phyloP scores from a whole-genome alignment of 192 early-diverging fungal genomes.

The Podila epigama region DNA sequence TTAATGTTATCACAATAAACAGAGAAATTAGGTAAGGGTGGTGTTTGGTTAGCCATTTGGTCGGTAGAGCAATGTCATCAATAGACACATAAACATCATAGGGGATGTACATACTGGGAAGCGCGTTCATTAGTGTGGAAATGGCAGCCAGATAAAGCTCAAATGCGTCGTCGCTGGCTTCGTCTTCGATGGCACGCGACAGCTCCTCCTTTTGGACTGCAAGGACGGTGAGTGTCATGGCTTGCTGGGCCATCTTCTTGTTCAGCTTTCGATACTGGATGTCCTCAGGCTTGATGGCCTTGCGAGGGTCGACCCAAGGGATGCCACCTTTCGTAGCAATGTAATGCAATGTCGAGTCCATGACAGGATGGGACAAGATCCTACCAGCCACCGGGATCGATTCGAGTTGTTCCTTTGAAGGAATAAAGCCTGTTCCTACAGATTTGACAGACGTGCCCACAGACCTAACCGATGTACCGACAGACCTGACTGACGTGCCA shows the following conservation, averaged over 20 bases:
- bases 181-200: slow-evolving; percentile 42
- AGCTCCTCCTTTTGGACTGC: slow-evolving; percentile 48
- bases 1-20: not conserved
- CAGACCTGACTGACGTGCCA: no score
- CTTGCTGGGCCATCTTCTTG: slow-evolving; percentile 44
- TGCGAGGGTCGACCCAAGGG: slow-evolving; percentile 9
- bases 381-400: slow-evolving; percentile 33
- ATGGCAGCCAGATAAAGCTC: slow-evolving; percentile 45
- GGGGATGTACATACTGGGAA: slow-evolving; percentile 42
- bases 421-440: slow-evolving; percentile 29
- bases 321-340: slow-evolving; percentile 41
- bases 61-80: not conserved
- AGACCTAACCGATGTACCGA: slow-evolving; percentile 24
- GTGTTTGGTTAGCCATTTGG: not conserved
- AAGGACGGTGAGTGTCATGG: slow-evolving; percentile 48
- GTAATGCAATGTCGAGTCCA: slow-evolving; percentile 37
- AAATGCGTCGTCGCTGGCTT: slow-evolving; percentile 48
- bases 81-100: not conserved
- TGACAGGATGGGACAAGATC: slow-evolving; percentile 40
- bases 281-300: slow-evolving; percentile 32
- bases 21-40: not conserved
- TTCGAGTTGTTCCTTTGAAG: slow-evolving; percentile 33
- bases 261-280: slow-evolving; percentile 45
- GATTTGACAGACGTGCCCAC: slow-evolving; percentile 27
- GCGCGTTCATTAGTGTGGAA: slow-evolving; percentile 35